Evolutionary conservation across 805 yeast species (phyloP).

Genomic region (Cyberlindnera euphorbiiphila): DNA sequence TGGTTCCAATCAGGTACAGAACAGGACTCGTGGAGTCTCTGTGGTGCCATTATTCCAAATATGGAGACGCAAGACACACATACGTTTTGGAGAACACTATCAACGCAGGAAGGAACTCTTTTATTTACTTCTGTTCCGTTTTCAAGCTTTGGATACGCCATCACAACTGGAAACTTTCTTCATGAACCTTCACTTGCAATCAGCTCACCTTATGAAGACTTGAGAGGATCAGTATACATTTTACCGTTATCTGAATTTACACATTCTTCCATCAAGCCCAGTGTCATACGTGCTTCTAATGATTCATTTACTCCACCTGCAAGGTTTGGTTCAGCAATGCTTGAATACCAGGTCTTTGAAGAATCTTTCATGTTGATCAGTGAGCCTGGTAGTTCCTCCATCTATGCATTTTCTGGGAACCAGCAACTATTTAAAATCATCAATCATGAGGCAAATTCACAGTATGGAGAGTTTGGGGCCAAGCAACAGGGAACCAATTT

Average conservation of each 20-base stretch:
- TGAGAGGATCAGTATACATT: constrained; percentile 41
- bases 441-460: constrained; percentile 25
- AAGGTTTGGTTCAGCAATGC: constrained; percentile 42
- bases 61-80: not conserved
- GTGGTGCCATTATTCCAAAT: constrained; percentile 27
- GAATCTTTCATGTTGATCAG: constrained; percentile 40
- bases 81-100: too few relatives aligned
- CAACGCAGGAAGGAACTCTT: constrained; percentile 5
- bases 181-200: constrained; percentile 42
- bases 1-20: constrained; percentile 38
- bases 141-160: constrained; percentile 43
- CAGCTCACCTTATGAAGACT: constrained; percentile 46
- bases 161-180: constrained; percentile 40
- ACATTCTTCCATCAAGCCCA: not conserved
- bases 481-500: constrained; percentile 41
- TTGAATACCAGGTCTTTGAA: constrained; percentile 28
- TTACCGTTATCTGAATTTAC: constrained; percentile 36
- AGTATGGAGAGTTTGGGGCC: constrained; percentile 37
- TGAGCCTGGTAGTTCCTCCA: constrained; percentile 47
- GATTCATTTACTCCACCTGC: constrained; percentile 2
- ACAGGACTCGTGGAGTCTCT: constrained; percentile 33
- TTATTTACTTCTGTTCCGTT: constrained; percentile 26
- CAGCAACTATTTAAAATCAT: constrained; percentile 26
- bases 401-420: constrained; percentile 35
- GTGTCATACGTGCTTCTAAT: not conserved